phyloP scores from a whole-genome alignment of 371 early-diverging fungal genomes.

The Mortierella sp. region DNA sequence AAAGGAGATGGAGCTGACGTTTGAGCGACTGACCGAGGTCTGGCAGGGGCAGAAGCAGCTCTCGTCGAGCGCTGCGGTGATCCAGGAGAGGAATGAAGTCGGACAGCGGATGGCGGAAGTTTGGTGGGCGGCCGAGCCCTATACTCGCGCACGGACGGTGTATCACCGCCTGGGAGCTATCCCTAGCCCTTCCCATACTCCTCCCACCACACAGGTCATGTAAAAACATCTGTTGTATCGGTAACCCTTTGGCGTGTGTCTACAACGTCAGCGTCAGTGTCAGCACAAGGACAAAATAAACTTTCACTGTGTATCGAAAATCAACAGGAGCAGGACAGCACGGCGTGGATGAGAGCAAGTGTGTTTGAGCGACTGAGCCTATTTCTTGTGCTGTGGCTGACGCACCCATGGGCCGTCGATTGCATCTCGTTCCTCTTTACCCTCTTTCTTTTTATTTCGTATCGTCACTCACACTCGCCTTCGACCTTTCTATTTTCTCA shows the following conservation, averaged over 20 bases:
- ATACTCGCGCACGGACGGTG: constrained; percentile 41
- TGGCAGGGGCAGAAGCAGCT: constrained; percentile 56
- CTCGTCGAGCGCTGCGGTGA: constrained; percentile 42
- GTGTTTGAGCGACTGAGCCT: neutral
- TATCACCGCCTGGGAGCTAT: constrained; percentile 47
- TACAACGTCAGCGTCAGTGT: neutral
- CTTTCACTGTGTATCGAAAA: neutral
- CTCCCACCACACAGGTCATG: neutral
- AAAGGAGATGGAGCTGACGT: constrained; percentile 53
- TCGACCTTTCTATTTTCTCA: neutral
- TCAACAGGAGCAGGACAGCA: neutral
- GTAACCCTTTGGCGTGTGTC: neutral
- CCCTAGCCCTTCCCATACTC: neutral
- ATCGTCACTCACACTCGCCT: neutral
- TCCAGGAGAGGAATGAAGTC: constrained; percentile 55
- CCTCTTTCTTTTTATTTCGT: neutral
- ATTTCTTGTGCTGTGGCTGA: neutral
- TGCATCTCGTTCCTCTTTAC: neutral
- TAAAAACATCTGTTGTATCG: neutral
- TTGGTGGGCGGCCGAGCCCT: constrained; percentile 48
- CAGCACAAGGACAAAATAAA: neutral
- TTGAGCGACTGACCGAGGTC: constrained; percentile 51
- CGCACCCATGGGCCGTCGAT: neutral
- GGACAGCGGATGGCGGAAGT: constrained; percentile 37
- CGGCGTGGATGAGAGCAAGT: neutral